Evolutionary conservation across 306 rosid species (phyloP), one percentile per base, ranked within the genome.

Genomic region (cucumber (Cucumis sativus)): DNA sequence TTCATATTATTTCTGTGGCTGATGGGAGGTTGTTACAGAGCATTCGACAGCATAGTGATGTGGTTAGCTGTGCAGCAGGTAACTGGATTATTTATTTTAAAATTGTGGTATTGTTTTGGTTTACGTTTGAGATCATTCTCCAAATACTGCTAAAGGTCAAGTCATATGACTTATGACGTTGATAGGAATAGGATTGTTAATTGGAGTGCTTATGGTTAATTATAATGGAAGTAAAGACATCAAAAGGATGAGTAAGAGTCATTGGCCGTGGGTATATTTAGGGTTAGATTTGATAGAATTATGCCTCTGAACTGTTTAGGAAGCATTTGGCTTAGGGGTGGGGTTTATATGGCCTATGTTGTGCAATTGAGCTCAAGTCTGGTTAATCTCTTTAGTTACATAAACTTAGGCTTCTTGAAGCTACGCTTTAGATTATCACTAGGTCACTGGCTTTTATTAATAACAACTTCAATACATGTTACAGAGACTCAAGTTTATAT

Each of bases 1-100:
- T 94, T 86, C 98, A 92, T 87, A 87, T 92, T 79, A 91, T 92
- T 81, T 92, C 98, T 63, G 82, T 94, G 62, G 85, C 82, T 25
- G 98, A 94, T 82, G 97, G 98, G 79, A 87, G 95, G 85, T 86
- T 94, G 90, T 90, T 94, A 65, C 98, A 94, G 84, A 90, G 97
- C 88, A 90, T 94, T 83, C 92, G 98, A 60, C 98, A 94, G 81
- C 98, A 94, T 78, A 94, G 86, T 86, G 98, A 94, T 85, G 92
- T 94, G 77, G 98, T 94, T 84, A 91, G 97, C 87, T 94, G 98
- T 82, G 88, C 88, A 83, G 96, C 97, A 92, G 98, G 98, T 94
- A 88, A 65, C 75, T 83, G 60, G 15, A 40, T 23, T 30, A n/a
- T 20, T 13, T 77, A 33, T 33, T 21, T 43, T 13, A 41, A 4